Conservation (phyloP, 1,139 yeast genomes). For the Nakaseomyces kungkrabaensis region DNA sequence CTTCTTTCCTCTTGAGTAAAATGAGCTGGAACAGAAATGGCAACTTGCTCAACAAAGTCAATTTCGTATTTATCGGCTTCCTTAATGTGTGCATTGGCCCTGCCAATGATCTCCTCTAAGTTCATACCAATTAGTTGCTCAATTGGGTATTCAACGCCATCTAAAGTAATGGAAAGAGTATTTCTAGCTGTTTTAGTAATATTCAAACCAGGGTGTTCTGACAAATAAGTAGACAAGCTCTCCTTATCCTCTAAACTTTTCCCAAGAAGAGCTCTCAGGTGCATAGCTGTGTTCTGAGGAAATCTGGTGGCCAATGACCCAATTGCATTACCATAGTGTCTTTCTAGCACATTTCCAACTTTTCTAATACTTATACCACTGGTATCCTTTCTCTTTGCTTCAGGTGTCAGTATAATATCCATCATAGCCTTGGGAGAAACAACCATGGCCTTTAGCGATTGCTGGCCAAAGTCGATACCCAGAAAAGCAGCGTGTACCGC, state of each 20-base stretch:
- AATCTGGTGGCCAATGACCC: slow-evolving; percentile 60
- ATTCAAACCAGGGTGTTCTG: slow-evolving; percentile 53
- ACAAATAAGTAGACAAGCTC: slow-evolving; percentile 37
- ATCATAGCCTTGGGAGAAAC: slow-evolving; percentile 87
- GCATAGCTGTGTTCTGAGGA: slow-evolving; percentile 61
- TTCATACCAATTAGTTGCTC: slow-evolving; percentile 87
- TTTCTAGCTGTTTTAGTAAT: slow-evolving; percentile 41
- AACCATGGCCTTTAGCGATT: slow-evolving; percentile 75
- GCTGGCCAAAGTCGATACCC: slow-evolving; percentile 87
- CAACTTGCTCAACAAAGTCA: slow-evolving; percentile 44
- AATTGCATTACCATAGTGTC: slow-evolving; percentile 74
- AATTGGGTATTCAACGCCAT: slow-evolving; percentile 41
- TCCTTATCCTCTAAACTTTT: slow-evolving; percentile 40
- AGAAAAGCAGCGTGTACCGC: slow-evolving; percentile 46
- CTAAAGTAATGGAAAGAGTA: slow-evolving; percentile 48
- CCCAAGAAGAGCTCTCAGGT: slow-evolving; percentile 66
- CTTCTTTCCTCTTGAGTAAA: slow-evolving; percentile 56
- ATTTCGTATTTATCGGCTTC: slow-evolving; percentile 36
- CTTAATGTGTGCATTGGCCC: slow-evolving; percentile 49
- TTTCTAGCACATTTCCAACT: slow-evolving; percentile 42
- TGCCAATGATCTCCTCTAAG: slow-evolving; percentile 49
- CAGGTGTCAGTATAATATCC: slow-evolving; percentile 80
- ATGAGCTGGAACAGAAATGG: slow-evolving; percentile 65
- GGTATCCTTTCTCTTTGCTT: slow-evolving; percentile 82
- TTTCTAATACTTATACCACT: slow-evolving; percentile 62